Percentiles rank a stretch among this genome's conserved stretches.
Evolutionary conservation across 2,329 filamentous ascomycete species (phyloP).

Genomic region (Pseudogymnoascus verrucosus): DNA sequence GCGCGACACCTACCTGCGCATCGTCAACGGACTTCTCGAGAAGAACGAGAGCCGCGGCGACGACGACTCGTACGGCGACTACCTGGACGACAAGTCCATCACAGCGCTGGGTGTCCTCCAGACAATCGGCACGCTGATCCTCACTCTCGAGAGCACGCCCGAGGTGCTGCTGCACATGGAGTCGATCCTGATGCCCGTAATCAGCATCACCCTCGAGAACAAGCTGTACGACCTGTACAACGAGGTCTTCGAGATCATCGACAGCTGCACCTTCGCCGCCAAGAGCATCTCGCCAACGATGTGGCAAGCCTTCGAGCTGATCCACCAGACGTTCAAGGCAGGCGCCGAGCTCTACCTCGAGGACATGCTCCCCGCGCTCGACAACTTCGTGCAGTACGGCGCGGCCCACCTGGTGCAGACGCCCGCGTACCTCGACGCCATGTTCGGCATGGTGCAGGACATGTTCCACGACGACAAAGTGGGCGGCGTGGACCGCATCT

Average conservation of each 20-base stretch:
- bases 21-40: slow-evolving; percentile 84
- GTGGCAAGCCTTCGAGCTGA: slow-evolving; percentile 97
- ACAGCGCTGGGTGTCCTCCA: slow-evolving; percentile 93
- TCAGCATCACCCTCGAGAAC: slow-evolving; percentile 92
- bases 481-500: slow-evolving; percentile 88
- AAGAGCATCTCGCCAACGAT: slow-evolving; percentile 93
- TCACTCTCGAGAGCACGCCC: slow-evolving; percentile 93
- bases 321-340: slow-evolving; percentile 94
- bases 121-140: slow-evolving; percentile 93
- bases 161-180: slow-evolving; percentile 93
- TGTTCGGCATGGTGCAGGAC: slow-evolving; percentile 89
- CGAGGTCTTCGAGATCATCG: slow-evolving; percentile 97
- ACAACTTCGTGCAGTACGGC: slow-evolving; percentile 96
- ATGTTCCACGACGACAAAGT: slow-evolving; percentile 93
- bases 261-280: slow-evolving; percentile 96
- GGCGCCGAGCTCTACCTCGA: slow-evolving; percentile 95
- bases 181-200: slow-evolving; percentile 93
- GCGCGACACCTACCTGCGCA: slow-evolving; percentile 89
- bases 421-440: slow-evolving; percentile 75
- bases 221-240: slow-evolving; percentile 98
- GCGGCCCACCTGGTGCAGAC: slow-evolving; percentile 72
- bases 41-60: slow-evolving; percentile 72
- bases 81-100: slow-evolving; percentile 96
- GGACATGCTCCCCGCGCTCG: slow-evolving; percentile 95
- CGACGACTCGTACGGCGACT: slow-evolving; percentile 76